phyloP scores from a whole-genome alignment of 2,329 filamentous ascomycete genomes.

The Fusarium sp. region DNA sequence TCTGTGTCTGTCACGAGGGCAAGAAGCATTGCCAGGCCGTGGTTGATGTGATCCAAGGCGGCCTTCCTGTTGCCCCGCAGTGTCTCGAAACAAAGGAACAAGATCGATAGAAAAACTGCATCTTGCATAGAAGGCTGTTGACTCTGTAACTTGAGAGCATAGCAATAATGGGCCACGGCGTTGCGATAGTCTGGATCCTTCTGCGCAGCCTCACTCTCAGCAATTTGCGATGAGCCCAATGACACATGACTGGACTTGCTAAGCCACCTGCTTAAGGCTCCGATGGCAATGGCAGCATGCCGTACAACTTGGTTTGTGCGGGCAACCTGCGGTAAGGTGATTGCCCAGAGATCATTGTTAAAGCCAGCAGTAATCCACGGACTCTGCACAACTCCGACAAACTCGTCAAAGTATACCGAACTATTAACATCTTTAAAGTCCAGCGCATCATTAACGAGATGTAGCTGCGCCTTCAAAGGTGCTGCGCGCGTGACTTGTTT shows the following conservation, averaged over 20 bases:
- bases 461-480: slow-evolving; percentile 11
- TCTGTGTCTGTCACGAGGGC: slow-evolving; percentile 48
- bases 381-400: slow-evolving; percentile 46
- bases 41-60: slow-evolving; percentile 53
- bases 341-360: slow-evolving; percentile 46
- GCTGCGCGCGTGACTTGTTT: slow-evolving; percentile 9
- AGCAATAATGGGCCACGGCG: slow-evolving; percentile 53
- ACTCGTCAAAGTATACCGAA: slow-evolving; percentile 50
- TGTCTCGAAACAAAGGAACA: slow-evolving; percentile 51
- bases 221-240: not conserved
- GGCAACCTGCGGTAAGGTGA: slow-evolving; percentile 50
- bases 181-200: slow-evolving; percentile 46
- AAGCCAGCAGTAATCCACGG: slow-evolving; percentile 49
- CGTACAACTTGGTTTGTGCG: slow-evolving; percentile 46
- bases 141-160: slow-evolving; percentile 50
- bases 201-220: not conserved
- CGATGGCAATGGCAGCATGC: slow-evolving; percentile 51
- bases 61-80: slow-evolving; percentile 49
- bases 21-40: slow-evolving; percentile 52
- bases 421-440: slow-evolving; percentile 26
- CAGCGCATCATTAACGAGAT: slow-evolving; percentile 19
- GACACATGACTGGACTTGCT: not conserved
- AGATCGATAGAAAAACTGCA: slow-evolving; percentile 50
- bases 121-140: slow-evolving; percentile 46
- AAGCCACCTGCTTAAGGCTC: slow-evolving; percentile 44